These are phyloP conservation scores for Sanghuangporus baumii DNA, from an alignment of 1,284 basidiomycete genomes.

Conservation along the genomic window DNA sequence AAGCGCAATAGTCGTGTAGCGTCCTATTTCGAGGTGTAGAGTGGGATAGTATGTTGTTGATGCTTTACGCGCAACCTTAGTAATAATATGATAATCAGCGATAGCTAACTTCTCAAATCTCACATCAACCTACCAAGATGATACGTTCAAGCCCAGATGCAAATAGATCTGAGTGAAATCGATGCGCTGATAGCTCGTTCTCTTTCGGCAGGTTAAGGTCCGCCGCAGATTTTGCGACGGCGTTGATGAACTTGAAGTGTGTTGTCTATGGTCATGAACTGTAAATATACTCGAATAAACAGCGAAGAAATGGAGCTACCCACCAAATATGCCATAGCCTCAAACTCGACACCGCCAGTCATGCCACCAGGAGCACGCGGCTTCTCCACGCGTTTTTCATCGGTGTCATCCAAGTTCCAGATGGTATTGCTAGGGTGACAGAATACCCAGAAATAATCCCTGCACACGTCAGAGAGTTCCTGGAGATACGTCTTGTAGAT, in stretches of 20 bases:
- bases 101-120: not conserved
- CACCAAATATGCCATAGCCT: conserved; percentile 94
- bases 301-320: conserved; percentile 26
- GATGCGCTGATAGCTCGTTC: conserved; percentile 67
- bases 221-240: conserved; percentile 58
- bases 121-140: conserved; percentile 47
- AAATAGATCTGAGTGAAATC: conserved; percentile 82
- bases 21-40: conserved; percentile 85
- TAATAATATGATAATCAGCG: not conserved
- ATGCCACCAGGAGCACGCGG: conserved; percentile 95
- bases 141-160: conserved; percentile 83
- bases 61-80: conserved; percentile 85
- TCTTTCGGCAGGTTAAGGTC: conserved; percentile 60
- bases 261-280: conserved; percentile 50
- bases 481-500: conserved; percentile 90
- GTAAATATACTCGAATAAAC: not conserved
- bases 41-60: conserved; percentile 90
- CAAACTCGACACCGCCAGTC: conserved; percentile 97
- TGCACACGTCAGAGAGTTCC: conserved; percentile 84
- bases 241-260: conserved; percentile 81
- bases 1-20: conserved; percentile 67
- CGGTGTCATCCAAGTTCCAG: conserved; percentile 79
- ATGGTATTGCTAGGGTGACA: conserved; percentile 92
- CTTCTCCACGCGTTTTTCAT: conserved; percentile 80
- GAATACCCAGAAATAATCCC: conserved; percentile 99